Evolutionary conservation across 495 filamentous ascomycete genomes (phyloP), one percentile per base, ranked within the genome.

Genomic region (Podospora appendiculata): DNA sequence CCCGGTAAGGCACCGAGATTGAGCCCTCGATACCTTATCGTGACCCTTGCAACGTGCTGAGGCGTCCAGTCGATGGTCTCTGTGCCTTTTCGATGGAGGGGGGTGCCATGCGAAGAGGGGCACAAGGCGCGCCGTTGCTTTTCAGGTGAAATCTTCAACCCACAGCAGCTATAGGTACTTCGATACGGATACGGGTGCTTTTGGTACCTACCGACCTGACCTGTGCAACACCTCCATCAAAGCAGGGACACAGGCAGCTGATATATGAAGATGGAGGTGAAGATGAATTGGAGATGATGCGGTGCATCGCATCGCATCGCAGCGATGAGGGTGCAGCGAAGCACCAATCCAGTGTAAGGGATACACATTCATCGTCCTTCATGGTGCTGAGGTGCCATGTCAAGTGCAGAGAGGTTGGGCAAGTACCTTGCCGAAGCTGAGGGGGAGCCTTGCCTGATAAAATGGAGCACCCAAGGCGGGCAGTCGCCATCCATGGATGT

Each of bases 1-100:
- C 49, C 44, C 35, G 58, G 64, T 43, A 53, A 67, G 59, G 55
- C 54, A 54, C 54, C 61, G 53, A 57, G 48, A 50, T 18, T n/a
- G n/a, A 32, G 41, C 56, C 58, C 48, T 45, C 39, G 52, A 25
- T 25, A 25, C 25, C 25, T 25, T 25, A 25, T 25, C 25, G 57
- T 50, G 34, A 40, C 41, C 19, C 51, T 55, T 47, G 19, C 54
- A 32, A 50, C 48, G 54, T 55, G 6, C n/a, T 51, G 55, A 60
- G 52, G 56, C 56, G 52, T 58, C 59, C 59, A 62, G 53, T 56
- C 47, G 39, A 55, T 32, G 19, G 19, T 8, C 11, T 10, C 41
- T 19, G 32, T 45, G 14, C 44, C 46, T 42, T 33, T 39, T 44
- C 36, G 49, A 44, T 50, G 57, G 35, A 17, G 41, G 45, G 46